These are phyloP conservation scores for Termitomyces sp. DNA, from an alignment of 768 basidiomycete species.

Conservation along the genomic window DNA sequence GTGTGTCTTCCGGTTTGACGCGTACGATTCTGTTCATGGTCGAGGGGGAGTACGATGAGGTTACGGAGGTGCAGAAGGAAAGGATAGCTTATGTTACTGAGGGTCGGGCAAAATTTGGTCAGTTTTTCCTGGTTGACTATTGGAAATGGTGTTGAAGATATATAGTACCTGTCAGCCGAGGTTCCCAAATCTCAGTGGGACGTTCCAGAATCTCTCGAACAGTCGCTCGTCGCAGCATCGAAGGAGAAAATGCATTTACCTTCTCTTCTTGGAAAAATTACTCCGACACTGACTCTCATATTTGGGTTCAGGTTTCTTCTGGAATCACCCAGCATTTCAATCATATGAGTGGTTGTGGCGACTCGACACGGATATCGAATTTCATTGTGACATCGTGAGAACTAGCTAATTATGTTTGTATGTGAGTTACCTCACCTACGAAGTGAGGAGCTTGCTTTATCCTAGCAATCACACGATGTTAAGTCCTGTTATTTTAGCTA, in stretches of 20 bases:
- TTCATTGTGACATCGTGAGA: constrained; percentile 26
- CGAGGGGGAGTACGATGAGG: constrained; percentile 17
- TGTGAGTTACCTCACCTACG: no score
- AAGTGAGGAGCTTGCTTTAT: no score
- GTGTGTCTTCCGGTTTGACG: constrained; percentile 38
- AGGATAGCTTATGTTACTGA: constrained; percentile 22
- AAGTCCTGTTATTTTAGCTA: no score
- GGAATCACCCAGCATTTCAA: constrained; percentile 21
- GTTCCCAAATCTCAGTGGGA: constrained; percentile 21
- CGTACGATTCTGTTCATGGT: constrained; percentile 34
- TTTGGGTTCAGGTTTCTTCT: constrained; percentile 21
- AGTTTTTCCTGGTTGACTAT: background rate
- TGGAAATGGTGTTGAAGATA: background rate
- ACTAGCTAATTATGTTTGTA: no score
- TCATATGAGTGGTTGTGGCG: constrained; percentile 26
- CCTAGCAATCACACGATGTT: no score
- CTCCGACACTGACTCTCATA: background rate
- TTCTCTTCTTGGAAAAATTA: background rate
- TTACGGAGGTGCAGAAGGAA: constrained; percentile 19
- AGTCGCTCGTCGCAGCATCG: constrained; percentile 18
- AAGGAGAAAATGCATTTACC: constrained; percentile 12
- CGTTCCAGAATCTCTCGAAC: constrained; percentile 19
- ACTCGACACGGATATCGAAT: constrained; percentile 26
- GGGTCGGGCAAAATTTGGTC: constrained; percentile 23
- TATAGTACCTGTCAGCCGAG: constrained; percentile 12